Conservation (phyloP, 345 rosid genomes). For the Cochlearia excelsa region DNA sequence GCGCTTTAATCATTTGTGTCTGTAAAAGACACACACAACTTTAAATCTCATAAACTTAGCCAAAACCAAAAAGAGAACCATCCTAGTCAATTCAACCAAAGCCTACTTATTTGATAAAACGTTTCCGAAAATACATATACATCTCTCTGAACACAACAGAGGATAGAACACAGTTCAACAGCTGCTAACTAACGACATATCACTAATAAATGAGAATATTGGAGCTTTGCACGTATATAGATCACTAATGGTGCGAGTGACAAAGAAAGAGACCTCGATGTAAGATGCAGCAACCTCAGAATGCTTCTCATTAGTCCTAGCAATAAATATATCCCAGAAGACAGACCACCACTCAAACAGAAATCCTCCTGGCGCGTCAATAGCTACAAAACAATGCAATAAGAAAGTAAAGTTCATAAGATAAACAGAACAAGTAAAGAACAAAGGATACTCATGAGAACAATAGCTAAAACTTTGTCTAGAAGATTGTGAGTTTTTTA, state of each 20-base stretch:
- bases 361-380: constrained; percentile 98
- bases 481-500: constrained; percentile 39
- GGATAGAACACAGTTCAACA: constrained; percentile 2
- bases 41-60: constrained; percentile 1
- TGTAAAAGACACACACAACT: constrained; percentile 24
- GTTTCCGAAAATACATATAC: not conserved
- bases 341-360: constrained; percentile 85
- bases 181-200: constrained; percentile 15
- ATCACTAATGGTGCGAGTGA: constrained; percentile 8
- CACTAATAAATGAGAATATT: not conserved
- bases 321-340: constrained; percentile 72
- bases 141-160: not conserved
- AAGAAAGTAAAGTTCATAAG: constrained; percentile 14
- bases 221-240: constrained; percentile 12
- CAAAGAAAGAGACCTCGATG: constrained; percentile 63
- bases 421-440: not conserved
- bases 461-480: not conserved
- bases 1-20: constrained; percentile 72
- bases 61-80: constrained; percentile 4
- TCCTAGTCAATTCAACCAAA: not conserved
- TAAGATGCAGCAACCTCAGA: constrained; percentile 98
- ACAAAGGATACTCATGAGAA: not conserved
- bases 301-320: constrained; percentile 96
- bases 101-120: not conserved
- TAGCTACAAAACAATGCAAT: constrained; percentile 52